Evolutionary conservation across 2,329 filamentous ascomycete genomes (phyloP).

Genomic region (Harringtonia aguacate): DNA sequence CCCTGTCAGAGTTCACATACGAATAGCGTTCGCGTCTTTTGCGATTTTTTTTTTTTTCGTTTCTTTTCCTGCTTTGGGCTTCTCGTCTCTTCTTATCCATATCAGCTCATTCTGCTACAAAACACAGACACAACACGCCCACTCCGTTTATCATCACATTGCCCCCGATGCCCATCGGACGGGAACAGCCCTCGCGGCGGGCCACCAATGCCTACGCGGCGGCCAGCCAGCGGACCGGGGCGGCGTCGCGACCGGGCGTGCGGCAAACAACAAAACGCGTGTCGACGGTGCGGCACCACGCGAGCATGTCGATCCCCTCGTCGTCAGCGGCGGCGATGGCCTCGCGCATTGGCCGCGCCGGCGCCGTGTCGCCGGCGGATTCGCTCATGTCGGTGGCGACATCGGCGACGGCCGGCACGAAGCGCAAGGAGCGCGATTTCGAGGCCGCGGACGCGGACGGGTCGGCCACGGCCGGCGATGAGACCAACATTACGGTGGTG

Average conservation of each 20-base stretch:
- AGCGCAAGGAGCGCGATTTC: constrained; percentile 82
- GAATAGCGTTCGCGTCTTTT: too few species aligned
- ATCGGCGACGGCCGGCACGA: constrained; percentile 46
- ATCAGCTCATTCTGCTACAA: too few species aligned
- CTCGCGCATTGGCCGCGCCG: constrained; percentile 22
- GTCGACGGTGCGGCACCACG: constrained; percentile 12
- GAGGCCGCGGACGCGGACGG: constrained; percentile 55
- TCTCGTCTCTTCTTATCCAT: neutral
- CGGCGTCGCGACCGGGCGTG: constrained; percentile 17
- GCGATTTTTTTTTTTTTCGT: neutral
- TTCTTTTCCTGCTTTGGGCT: neutral
- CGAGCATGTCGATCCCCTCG: constrained; percentile 3
- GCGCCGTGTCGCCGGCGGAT: constrained; percentile 58
- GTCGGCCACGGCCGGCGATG: constrained; percentile 44
- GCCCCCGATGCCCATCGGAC: neutral
- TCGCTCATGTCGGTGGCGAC: constrained; percentile 52
- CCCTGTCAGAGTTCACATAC: too few species aligned
- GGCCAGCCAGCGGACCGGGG: constrained; percentile 10
- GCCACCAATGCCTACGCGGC: constrained; percentile 14
- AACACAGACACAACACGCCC: too few species aligned
- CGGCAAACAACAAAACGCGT: constrained; percentile 15
- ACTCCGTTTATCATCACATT: neutral
- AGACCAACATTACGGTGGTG: constrained; percentile 97
- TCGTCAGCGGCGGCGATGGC: constrained; percentile 6
- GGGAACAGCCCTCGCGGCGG: constrained; percentile 18